phyloP scores from a whole-genome alignment of 1,284 basidiomycete species.

The Ceratobasidium theobromae region DNA sequence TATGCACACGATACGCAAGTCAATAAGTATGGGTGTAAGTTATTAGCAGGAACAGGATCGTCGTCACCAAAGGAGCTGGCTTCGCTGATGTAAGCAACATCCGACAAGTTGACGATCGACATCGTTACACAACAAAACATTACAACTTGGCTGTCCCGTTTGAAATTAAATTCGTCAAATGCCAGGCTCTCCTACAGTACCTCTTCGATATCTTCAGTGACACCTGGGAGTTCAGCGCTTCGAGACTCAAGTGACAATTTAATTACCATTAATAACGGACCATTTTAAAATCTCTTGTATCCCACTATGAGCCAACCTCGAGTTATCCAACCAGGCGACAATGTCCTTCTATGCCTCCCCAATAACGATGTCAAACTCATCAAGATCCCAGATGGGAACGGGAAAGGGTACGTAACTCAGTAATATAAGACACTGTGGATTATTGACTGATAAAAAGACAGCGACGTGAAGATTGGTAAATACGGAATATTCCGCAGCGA shows the following conservation, averaged over 20 bases:
- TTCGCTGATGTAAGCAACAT: neutral
- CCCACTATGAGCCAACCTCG: neutral
- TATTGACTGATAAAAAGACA: constrained; percentile 43
- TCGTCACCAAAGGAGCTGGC: neutral
- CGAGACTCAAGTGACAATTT: no score
- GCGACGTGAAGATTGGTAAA: constrained; percentile 67
- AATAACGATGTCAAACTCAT: constrained; percentile 67
- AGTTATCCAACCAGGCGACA: constrained; percentile 60
- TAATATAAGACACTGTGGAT: constrained; percentile 40
- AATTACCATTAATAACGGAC: neutral
- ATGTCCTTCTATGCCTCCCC: constrained; percentile 65
- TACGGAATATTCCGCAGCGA: constrained; percentile 70
- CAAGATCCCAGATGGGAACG: constrained; percentile 53
- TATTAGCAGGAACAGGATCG: neutral
- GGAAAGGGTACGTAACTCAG: constrained; percentile 58
- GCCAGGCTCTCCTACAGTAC: no score
- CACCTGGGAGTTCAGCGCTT: no score
- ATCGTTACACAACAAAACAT: no score
- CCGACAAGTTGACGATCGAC: neutral
- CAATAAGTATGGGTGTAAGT: neutral
- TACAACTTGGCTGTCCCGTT: no score
- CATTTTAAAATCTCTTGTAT: neutral
- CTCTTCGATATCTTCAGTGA: no score
- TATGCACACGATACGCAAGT: no score
- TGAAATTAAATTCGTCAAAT: no score